phyloP scores from a whole-genome alignment of 2,329 filamentous ascomycete species.

The Trichophyton mentagrophytes region DNA sequence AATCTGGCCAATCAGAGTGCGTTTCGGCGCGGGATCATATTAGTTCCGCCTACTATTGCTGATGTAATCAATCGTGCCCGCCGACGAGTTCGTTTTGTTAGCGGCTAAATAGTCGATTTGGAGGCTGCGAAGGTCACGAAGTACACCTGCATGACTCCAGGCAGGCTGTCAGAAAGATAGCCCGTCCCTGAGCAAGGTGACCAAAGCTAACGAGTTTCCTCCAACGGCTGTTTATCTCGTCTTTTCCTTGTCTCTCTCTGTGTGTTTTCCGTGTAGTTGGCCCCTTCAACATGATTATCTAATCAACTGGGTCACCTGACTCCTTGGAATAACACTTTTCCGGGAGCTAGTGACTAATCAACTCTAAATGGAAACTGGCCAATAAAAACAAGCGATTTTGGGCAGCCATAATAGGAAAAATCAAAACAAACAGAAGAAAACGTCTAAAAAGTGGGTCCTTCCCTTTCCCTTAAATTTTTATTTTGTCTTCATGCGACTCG shows the following conservation, averaged over 20 bases:
- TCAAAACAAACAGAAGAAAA: slow-evolving; percentile 12
- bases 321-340: not conserved
- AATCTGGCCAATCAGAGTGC: not conserved
- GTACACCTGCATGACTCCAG: not conserved
- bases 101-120: not conserved
- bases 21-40: not conserved
- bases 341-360: not conserved
- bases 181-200: too few species aligned
- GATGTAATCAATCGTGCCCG: not conserved
- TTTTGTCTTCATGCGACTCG: not conserved
- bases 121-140: not conserved
- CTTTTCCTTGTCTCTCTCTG: too few species aligned
- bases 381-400: not conserved
- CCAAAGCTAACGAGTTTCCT: too few species aligned
- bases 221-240: too few species aligned
- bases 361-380: not conserved
- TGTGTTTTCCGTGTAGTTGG: too few species aligned
- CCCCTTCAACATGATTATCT: not conserved
- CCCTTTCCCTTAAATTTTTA: not conserved
- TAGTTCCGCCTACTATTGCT: not conserved
- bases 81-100: not conserved
- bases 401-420: slow-evolving; percentile 7
- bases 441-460: not conserved
- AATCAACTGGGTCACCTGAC: not conserved
- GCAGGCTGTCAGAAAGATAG: too few species aligned